Percentiles rank a stretch among this genome's conserved stretches.
These are phyloP conservation scores for Vanderwaltozyma yarrowii DNA, from an alignment of 805 yeast species.

Conservation along the genomic window DNA sequence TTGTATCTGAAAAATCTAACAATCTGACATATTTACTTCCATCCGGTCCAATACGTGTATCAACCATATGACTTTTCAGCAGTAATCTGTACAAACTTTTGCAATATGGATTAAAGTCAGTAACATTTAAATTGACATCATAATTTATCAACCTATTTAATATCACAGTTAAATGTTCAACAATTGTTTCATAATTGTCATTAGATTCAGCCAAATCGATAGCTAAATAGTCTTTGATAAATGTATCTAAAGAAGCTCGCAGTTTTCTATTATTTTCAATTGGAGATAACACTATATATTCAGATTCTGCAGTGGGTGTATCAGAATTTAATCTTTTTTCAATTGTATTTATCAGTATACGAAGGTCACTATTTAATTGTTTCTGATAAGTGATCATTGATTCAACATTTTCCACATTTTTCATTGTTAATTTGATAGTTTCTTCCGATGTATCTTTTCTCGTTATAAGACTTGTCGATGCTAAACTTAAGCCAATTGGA, in stretches of 20 bases:
- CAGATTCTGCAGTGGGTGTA: neutral
- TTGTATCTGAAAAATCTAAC: conserved; percentile 10
- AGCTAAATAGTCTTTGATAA: conserved; percentile 10
- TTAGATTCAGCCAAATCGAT: conserved; percentile 8
- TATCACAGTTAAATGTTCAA: conserved; percentile 2
- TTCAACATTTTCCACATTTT: conserved; percentile 1
- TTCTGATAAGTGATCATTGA: conserved; percentile 11
- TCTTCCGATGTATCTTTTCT: conserved; percentile 12
- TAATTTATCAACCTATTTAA: conserved; percentile 10
- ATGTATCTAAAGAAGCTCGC: conserved; percentile 5
- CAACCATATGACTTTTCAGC: conserved; percentile 9
- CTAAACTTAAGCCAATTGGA: conserved; percentile 23
- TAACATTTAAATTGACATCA: conserved; percentile 9
- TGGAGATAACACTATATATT: neutral
- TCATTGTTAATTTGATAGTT: neutral
- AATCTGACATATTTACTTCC: conserved; percentile 9
- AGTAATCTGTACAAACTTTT: conserved; percentile 15
- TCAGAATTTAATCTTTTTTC: neutral
- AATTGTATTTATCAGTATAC: conserved; percentile 4
- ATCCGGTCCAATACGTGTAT: conserved; percentile 1
- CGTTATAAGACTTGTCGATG: conserved; percentile 8
- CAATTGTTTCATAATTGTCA: conserved; percentile 3
- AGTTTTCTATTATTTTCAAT: conserved; percentile 6
- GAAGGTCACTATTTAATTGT: conserved; percentile 12
- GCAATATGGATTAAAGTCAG: conserved; percentile 12